Evolutionary conservation across 345 rosid genomes (phyloP).

Genomic region (Lagerstroemia speciosa): DNA sequence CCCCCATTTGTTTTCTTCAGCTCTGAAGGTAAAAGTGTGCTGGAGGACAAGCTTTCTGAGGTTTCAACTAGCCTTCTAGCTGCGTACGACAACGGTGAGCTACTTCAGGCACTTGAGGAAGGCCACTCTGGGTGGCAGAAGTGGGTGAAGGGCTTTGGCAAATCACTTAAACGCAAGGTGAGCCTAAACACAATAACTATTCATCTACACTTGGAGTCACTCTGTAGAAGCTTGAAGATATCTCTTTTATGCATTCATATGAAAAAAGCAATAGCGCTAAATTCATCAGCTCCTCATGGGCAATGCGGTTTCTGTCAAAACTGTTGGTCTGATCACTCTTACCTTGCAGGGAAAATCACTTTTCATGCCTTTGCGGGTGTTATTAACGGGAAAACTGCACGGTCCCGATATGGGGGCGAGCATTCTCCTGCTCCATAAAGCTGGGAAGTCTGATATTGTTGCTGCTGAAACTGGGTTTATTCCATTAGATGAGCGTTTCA

Average conservation of each 20-base stretch:
- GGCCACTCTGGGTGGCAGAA: conserved; percentile 80
- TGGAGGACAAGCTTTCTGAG: conserved; percentile 72
- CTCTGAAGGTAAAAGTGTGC: conserved; percentile 51
- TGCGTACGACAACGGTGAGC: conserved; percentile 81
- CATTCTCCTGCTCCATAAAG: conserved; percentile 55
- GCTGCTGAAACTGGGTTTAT: conserved; percentile 48
- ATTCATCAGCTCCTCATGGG: background rate
- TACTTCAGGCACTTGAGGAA: conserved; percentile 56
- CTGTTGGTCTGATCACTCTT: background rate
- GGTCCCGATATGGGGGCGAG: conserved; percentile 87
- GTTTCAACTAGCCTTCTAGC: conserved; percentile 57
- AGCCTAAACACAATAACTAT: conserved; percentile 6
- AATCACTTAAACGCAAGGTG: conserved; percentile 73
- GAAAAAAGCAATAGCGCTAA: background rate
- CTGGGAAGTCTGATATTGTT: conserved; percentile 49
- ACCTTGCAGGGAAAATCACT: conserved; percentile 70
- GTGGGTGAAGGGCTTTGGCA: conserved; percentile 86
- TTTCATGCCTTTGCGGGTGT: conserved; percentile 77
- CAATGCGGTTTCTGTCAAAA: background rate
- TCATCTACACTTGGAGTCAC: background rate
- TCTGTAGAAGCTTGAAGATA: background rate
- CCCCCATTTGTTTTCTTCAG: conserved; percentile 22
- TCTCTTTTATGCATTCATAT: background rate
- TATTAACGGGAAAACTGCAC: conserved; percentile 82
- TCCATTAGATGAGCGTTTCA: conserved; percentile 54